Conservation (phyloP, 495 filamentous ascomycete species). For the Glutinoglossum americanum region DNA sequence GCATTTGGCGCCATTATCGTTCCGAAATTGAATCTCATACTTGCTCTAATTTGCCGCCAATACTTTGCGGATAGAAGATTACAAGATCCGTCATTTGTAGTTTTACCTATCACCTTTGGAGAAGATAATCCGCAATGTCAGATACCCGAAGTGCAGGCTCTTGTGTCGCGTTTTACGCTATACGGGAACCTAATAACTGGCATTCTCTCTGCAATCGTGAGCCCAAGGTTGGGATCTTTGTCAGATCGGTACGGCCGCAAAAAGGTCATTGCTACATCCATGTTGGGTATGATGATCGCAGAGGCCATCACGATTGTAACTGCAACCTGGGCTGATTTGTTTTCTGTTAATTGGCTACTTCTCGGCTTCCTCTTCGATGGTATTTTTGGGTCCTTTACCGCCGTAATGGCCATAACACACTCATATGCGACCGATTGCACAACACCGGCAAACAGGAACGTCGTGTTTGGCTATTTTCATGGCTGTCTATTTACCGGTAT, state of each 20-base stretch:
- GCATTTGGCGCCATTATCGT: constrained; percentile 69
- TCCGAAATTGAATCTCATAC: constrained; percentile 59
- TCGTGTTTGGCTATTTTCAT: constrained; percentile 80
- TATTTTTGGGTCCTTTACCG: constrained; percentile 66
- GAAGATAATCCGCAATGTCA: constrained; percentile 52
- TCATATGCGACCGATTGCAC: constrained; percentile 85
- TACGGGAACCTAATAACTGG: constrained; percentile 50
- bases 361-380: constrained; percentile 58
- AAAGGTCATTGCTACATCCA: constrained; percentile 41
- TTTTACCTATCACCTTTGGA: constrained; percentile 42
- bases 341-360: constrained; percentile 54
- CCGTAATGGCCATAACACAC: constrained; percentile 54
- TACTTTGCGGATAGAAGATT: constrained; percentile 43
- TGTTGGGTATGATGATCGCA: constrained; percentile 39
- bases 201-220: constrained; percentile 47
- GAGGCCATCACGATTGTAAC: constrained; percentile 61
- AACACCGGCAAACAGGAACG: constrained; percentile 47
- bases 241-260: constrained; percentile 81
- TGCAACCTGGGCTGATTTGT: constrained; percentile 44
- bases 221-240: constrained; percentile 61
- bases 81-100: constrained; percentile 33
- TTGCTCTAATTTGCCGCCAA: constrained; percentile 56
- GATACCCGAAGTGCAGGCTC: constrained; percentile 44
- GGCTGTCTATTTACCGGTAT: constrained; percentile 72
- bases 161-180: constrained; percentile 57